Evolutionary conservation across 2,329 filamentous ascomycete species (phyloP).

Genomic region (Alternaria viburni): DNA sequence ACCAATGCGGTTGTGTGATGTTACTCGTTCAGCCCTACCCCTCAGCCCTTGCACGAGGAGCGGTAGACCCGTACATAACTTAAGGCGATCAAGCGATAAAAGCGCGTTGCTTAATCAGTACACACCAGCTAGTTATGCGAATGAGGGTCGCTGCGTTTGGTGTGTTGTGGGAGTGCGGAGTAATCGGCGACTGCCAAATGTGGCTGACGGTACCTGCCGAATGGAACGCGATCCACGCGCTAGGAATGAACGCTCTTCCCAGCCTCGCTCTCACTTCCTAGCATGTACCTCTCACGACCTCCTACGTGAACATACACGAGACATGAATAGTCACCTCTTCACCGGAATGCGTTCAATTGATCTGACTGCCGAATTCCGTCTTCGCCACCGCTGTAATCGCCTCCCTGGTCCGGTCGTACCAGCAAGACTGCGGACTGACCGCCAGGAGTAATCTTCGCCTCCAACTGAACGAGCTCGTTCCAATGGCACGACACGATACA

Average conservation of each 20-base stretch:
- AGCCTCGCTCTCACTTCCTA: not conserved
- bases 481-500: not conserved
- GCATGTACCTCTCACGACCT: not conserved
- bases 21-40: constrained; percentile 3
- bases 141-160: not conserved
- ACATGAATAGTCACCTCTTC: not conserved
- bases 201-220: not conserved
- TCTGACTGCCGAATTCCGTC: not conserved
- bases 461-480: not conserved
- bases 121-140: not conserved
- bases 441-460: not conserved
- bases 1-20: constrained; percentile 9
- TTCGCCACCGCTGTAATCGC: not conserved
- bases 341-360: not conserved
- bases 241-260: not conserved
- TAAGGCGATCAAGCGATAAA: not conserved
- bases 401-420: not conserved
- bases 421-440: not conserved
- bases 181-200: not conserved
- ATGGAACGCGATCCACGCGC: not conserved
- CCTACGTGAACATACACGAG: not conserved
- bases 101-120: not conserved
- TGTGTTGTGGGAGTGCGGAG: not conserved
- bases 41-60: constrained; percentile 6
- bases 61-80: not conserved